Evolutionary conservation across 2,329 filamentous ascomycete species (phyloP).

Genomic region (Nemania bipapillata): DNA sequence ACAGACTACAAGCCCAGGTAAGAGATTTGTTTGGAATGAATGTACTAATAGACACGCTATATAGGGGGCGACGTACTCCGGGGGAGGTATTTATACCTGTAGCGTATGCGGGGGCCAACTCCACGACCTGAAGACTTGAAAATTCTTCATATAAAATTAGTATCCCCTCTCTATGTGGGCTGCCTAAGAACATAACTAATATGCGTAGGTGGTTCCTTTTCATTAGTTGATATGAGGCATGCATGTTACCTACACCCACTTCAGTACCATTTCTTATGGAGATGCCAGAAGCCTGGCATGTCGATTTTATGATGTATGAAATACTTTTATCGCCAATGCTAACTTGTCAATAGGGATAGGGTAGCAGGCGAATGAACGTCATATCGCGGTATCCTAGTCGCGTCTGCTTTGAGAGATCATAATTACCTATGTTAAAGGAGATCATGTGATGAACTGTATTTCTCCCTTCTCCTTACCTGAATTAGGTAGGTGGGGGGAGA

Average conservation of each 20-base stretch:
- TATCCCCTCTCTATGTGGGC: not conserved
- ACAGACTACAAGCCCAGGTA: not conserved
- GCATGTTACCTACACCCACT: not conserved
- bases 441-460: not conserved
- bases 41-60: not conserved
- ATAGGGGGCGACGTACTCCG: not conserved
- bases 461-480: not conserved
- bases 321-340: not conserved
- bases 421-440: not conserved
- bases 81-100: not conserved
- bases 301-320: not conserved
- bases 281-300: not conserved
- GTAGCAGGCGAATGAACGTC: not conserved
- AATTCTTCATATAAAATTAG: not conserved
- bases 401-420: not conserved
- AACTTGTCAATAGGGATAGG: not conserved
- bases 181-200: not conserved
- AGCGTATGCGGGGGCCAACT: not conserved
- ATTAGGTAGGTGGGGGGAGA: not conserved
- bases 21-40: conserved; percentile 1
- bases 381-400: not conserved
- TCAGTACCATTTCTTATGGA: not conserved
- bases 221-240: not conserved
- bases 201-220: not conserved
- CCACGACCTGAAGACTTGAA: not conserved